Base-by-base conservation (phyloP, 2,329 filamentous ascomycete genomes). In the Calonectria pseudoreteaudii region DNA sequence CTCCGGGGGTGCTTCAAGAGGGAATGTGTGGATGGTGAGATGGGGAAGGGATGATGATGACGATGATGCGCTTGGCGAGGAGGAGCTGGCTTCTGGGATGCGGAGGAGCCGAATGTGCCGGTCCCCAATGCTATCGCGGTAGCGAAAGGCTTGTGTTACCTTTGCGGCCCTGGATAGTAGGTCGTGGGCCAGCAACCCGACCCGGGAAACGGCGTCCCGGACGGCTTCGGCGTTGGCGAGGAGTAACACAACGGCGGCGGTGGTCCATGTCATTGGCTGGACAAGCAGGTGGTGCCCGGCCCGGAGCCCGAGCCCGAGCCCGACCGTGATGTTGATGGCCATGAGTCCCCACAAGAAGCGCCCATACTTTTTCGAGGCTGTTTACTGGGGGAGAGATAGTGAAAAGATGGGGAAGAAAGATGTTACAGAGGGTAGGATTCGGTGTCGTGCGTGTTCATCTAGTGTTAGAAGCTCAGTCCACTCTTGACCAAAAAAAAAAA, bases 11-110 rank as follows among this genome's bases (percentile, higher is more conserved):
- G 72, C 34, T 16, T 67, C 47, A 10, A 79, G 31, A 3, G 70
- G 49, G 62, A 74, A 78, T 14, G 77, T 78, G 62, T 77, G 62
- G 10, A 79, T 41, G 11, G 74, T 73, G 68, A 77, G 65, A 9
- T n/a, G 66, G 18, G 70, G 72, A 47, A n/a, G 28, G 30, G 30
- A 31, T 31, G 30, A 31, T 31, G 30, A 31, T 31, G 30, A 31
- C 4, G 30, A 31, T 31, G 30, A 31, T 31, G 30, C 28, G 41
- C 38, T 6, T 13, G 20, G 44, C 38, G 50, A n/a, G 16, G 65
- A 28, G 6, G 67, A 28, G 31, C 11, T n/a, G n/a, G n/a, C 31
- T 13, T 71, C 60, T 47, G 76, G 76, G 18, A 79, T 72, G 34
- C 72, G 76, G 38, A 77, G 28, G 28, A 78, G 75, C 9, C 76